Evolutionary conservation across 164 flowering plant genomes (phyloP).

Genomic region (Taxillus chinensis): DNA sequence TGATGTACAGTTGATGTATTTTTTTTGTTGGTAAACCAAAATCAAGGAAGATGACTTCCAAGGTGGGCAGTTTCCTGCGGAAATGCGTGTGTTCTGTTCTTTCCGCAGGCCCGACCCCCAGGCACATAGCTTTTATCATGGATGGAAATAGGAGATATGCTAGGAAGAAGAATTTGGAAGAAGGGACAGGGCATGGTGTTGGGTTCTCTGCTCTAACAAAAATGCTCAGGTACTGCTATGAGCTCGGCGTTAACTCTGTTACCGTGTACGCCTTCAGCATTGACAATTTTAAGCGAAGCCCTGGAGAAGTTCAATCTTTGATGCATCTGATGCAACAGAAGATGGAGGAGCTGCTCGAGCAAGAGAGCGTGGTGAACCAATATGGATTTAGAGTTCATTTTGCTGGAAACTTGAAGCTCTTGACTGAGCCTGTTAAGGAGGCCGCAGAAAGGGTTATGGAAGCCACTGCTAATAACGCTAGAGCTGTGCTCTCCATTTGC

Average conservation of each 20-base stretch:
- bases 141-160: slow-evolving; percentile 62
- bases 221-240: slow-evolving; percentile 27
- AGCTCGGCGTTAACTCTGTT: slow-evolving; percentile 26
- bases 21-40: background rate
- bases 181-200: slow-evolving; percentile 32
- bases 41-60: slow-evolving; percentile 8
- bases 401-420: slow-evolving; percentile 24
- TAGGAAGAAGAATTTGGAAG: slow-evolving; percentile 21
- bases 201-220: slow-evolving; percentile 35
- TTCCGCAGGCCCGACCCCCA: slow-evolving; percentile 36
- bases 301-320: slow-evolving; percentile 20
- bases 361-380: slow-evolving; percentile 18
- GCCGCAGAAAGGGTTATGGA: slow-evolving; percentile 18
- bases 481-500: slow-evolving; percentile 17
- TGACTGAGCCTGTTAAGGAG: slow-evolving; percentile 17
- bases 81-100: slow-evolving; percentile 27
- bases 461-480: slow-evolving; percentile 16
- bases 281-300: slow-evolving; percentile 29
- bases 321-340: slow-evolving; percentile 36
- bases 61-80: slow-evolving; percentile 16
- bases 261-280: slow-evolving; percentile 43
- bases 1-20: too few species aligned
- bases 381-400: slow-evolving; percentile 28
- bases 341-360: slow-evolving; percentile 17
- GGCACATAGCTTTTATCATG: slow-evolving; percentile 60